Conservation (phyloP, 2,329 filamentous ascomycete genomes). For the Cyphellophora europaea region DNA sequence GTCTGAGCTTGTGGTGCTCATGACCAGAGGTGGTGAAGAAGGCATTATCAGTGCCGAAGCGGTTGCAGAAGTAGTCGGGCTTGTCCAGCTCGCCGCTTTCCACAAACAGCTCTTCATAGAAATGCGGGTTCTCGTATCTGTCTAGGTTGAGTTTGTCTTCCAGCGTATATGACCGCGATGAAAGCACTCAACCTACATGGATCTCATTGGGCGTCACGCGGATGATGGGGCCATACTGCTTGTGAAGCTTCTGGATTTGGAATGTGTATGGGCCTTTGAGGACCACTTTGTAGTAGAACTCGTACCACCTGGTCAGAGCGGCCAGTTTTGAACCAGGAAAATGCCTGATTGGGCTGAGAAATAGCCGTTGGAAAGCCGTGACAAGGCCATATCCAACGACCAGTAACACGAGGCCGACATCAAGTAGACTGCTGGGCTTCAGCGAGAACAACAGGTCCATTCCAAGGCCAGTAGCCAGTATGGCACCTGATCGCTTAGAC, state of each 20-base stretch:
- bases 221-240: constrained; percentile 23
- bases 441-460: no score
- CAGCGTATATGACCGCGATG: no score
- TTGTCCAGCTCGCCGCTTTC: constrained; percentile 6
- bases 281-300: constrained; percentile 22
- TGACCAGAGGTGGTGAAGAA: constrained; percentile 14
- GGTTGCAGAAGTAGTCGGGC: constrained; percentile 4
- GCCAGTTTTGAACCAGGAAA: constrained; percentile 17
- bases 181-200: no score
- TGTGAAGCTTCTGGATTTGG: constrained; percentile 20
- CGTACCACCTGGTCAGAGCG: constrained; percentile 20
- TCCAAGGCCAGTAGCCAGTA: no score
- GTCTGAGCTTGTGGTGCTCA: constrained; percentile 15
- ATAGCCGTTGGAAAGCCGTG: constrained; percentile 11
- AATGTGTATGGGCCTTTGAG: constrained; percentile 17
- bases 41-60: constrained; percentile 6
- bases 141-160: no score
- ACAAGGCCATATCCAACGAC: constrained; percentile 3
- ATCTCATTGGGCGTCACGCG: constrained; percentile 27
- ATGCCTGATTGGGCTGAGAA: constrained; percentile 11
- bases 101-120: no score
- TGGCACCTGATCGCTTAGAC: no score
- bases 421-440: no score
- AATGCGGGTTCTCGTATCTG: no score
- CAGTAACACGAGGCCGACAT: neutral